A percentile compares a stretch with the other conserved stretches of the same genome.
phyloP scores from a whole-genome alignment of 1,284 basidiomycete species.

The Pseudozyma tsukubaensis region DNA sequence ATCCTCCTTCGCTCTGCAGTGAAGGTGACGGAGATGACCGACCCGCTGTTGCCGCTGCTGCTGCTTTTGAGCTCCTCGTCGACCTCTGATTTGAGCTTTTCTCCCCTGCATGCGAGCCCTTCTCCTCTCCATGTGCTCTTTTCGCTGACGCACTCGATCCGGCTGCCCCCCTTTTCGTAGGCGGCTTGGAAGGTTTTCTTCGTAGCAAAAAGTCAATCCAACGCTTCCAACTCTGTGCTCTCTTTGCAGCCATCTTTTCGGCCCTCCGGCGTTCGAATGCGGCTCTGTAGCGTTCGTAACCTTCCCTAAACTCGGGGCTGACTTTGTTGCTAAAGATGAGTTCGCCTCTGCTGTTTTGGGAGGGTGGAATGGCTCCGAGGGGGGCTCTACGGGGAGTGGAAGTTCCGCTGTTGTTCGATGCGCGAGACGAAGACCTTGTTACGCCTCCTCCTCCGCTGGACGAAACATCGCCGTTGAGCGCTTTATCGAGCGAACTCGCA shows the following conservation, averaged over 20 bases:
- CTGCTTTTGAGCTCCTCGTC: background rate
- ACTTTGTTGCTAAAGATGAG: slow-evolving; percentile 94
- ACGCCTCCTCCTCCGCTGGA: too few species aligned
- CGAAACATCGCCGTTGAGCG: background rate
- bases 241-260: slow-evolving; percentile 71
- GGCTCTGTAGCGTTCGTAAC: slow-evolving; percentile 90
- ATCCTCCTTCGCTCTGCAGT: slow-evolving; percentile 21
- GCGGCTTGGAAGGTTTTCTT: background rate
- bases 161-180: background rate
- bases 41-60: too few species aligned
- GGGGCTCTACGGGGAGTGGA: slow-evolving; percentile 11
- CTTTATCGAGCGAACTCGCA: background rate
- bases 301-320: slow-evolving; percentile 82
- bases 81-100: background rate
- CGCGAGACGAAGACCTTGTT: background rate
- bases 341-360: slow-evolving; percentile 90
- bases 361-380: slow-evolving; percentile 84
- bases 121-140: too few species aligned
- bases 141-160: background rate
- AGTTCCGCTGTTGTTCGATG: background rate
- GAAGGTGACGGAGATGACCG: slow-evolving; percentile 5
- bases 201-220: slow-evolving; percentile 40
- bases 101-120: too few species aligned
- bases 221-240: slow-evolving; percentile 43
- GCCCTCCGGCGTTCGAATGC: slow-evolving; percentile 87